Conservation (phyloP, 805 yeast species). For the Hagleromyces aurorensis region DNA sequence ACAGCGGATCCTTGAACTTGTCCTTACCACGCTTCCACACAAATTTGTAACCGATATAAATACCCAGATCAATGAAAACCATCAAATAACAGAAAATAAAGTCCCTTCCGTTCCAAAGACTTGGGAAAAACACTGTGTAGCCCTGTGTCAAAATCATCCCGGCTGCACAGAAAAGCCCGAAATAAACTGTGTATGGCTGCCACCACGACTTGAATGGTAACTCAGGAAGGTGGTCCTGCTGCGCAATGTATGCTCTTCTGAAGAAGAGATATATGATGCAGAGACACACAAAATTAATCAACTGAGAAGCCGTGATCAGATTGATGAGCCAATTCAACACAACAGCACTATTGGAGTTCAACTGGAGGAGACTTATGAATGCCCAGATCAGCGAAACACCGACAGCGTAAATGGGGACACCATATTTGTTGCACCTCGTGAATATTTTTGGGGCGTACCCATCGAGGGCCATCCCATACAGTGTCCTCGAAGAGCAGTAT, state of each 20-base stretch:
- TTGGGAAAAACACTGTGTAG: constrained; percentile 60
- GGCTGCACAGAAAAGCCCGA: constrained; percentile 40
- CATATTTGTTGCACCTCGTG: constrained; percentile 50
- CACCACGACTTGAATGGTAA: constrained; percentile 47
- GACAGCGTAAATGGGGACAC: constrained; percentile 62
- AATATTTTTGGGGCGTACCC: constrained; percentile 71
- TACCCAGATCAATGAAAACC: constrained; percentile 48
- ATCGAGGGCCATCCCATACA: constrained; percentile 61
- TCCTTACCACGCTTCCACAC: constrained; percentile 36
- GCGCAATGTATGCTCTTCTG: constrained; percentile 49
- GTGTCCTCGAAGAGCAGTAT: constrained; percentile 60
- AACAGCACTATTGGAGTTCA: constrained; percentile 47
- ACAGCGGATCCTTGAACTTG: constrained; percentile 36
- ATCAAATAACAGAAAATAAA: constrained; percentile 68
- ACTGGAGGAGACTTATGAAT: constrained; percentile 55
- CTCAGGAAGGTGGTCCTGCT: constrained; percentile 35
- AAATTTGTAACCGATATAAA: constrained; percentile 47
- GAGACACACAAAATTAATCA: constrained; percentile 52
- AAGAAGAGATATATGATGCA: constrained; percentile 54
- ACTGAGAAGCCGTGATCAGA: constrained; percentile 61
- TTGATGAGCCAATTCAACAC: constrained; percentile 70
- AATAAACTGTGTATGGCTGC: constrained; percentile 51
- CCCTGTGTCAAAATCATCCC: constrained; percentile 58
- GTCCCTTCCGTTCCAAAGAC: constrained; percentile 50
- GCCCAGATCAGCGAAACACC: constrained; percentile 49